A percentile compares a stretch with the other conserved stretches of the same genome.
These are phyloP conservation scores for Penicillium sclerotiorum DNA, from an alignment of 2,329 filamentous ascomycete genomes.

Conservation along the genomic window DNA sequence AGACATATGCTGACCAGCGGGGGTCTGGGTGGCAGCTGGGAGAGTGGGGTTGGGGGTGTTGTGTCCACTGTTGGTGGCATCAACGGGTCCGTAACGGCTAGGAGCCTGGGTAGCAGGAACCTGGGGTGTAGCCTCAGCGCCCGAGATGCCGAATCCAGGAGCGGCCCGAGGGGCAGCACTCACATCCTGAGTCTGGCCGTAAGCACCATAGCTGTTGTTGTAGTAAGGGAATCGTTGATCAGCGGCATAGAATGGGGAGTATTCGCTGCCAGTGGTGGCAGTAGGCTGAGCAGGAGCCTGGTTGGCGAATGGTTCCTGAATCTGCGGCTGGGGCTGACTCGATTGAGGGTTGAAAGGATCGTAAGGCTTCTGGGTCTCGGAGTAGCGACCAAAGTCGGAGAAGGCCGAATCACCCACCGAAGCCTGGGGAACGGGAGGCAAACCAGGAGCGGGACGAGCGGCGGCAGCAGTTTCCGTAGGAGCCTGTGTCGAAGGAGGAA, in stretches of 20 bases:
- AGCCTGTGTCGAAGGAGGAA: conserved; percentile 67
- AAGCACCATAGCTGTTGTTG: conserved; percentile 66
- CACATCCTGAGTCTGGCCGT: conserved; percentile 72
- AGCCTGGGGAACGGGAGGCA: conserved; percentile 62
- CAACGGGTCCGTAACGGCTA: conserved; percentile 66
- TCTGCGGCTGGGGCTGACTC: conserved; percentile 62
- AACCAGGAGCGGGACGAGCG: conserved; percentile 63
- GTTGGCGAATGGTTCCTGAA: conserved; percentile 59
- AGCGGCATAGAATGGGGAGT: conserved; percentile 81
- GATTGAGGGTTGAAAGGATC: conserved; percentile 83
- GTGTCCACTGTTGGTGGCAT: conserved; percentile 84
- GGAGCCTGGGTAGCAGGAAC: conserved; percentile 72
- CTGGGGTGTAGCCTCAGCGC: conserved; percentile 62
- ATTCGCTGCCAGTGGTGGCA: conserved; percentile 67
- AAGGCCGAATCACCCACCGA: conserved; percentile 52
- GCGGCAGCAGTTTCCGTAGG: conserved; percentile 47
- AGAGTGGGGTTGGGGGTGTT: conserved; percentile 83
- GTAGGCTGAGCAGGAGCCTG: conserved; percentile 61
- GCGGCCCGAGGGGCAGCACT: conserved; percentile 72
- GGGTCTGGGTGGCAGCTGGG: conserved; percentile 58
- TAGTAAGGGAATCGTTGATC: conserved; percentile 72
- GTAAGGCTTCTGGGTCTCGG: conserved; percentile 74
- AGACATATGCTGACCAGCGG: conserved; percentile 56
- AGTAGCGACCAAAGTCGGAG: conserved; percentile 58
- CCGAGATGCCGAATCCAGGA: conserved; percentile 69